Base-by-base conservation (phyloP, 2,329 filamentous ascomycete genomes). In the Leptoxyphium fumago region DNA sequence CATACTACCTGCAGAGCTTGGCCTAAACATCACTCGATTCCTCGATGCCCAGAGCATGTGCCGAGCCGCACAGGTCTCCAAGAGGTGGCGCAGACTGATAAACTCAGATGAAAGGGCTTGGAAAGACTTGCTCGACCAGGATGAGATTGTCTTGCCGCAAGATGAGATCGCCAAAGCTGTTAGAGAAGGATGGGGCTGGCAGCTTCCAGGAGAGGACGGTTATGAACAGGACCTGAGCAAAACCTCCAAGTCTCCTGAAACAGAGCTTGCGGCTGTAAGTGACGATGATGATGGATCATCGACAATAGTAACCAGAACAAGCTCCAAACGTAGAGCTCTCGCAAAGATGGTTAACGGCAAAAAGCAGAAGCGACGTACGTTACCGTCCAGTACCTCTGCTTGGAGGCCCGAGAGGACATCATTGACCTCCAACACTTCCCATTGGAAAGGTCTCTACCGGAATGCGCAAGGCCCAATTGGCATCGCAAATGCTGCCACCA, bases 131-230 rank as follows among this genome's bases (percentile, higher is more conserved):
- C 80, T 98, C 38, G 87, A 94, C 48, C 72, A 71, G 1, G 87
- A 95, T 59, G 86, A 86, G 0, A 95, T 84, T 61, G 68, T 69
- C 26, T 69, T 98, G 2, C 80, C 86, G 0, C 71, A 80, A 1
- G 85, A 84, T 14, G 91, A 98, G 62, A 71, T 98, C 18, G 79
- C 85, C 50, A 80, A 81, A 53, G 88, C 91, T 28, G 87, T 96
- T 44, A 70, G 72, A 38, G 85, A 96, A 67, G 91, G 91, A 11
- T 98, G 91, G 91, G 91, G 88, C 11, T 98, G 91, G 87, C 91
- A 98, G 60, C 85, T 89, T 58, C 85, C 88, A 0, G 57, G 58
- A 17, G 51, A 55, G 3, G 75, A 84, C 43, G 85, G 83, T 18
- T 85, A 74, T 44, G 91, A 98, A 62, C 74, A 77, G 46, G 88